phyloP scores from a whole-genome alignment of 2,329 filamentous ascomycete genomes.

The Westerdykella ornata region DNA sequence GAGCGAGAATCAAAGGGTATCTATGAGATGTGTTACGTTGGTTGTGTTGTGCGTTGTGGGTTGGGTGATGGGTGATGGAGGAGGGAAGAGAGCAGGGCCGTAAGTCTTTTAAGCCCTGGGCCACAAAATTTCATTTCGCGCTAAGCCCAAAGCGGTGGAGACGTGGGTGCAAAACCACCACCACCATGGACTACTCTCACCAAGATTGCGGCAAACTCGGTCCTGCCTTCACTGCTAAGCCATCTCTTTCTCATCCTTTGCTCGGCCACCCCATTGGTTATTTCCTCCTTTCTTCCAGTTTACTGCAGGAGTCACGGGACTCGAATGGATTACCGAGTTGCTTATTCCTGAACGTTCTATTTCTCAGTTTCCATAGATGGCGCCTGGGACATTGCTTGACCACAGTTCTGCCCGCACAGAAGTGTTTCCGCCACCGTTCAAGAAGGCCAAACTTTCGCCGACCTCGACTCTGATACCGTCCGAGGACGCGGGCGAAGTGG shows the following conservation, averaged over 20 bases:
- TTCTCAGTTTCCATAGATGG: no score
- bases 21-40: conserved; percentile 30
- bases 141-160: background rate
- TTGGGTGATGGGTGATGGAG: conserved; percentile 24
- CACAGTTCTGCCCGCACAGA: conserved; percentile 18
- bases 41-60: conserved; percentile 19
- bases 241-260: background rate
- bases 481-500: conserved; percentile 25
- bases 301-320: no score
- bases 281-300: no score
- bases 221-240: conserved; percentile 11
- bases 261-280: background rate
- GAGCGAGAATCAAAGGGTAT: conserved; percentile 41
- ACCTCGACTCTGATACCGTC: conserved; percentile 12
- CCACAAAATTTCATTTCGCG: conserved; percentile 2
- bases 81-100: conserved; percentile 18
- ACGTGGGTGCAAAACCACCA: background rate
- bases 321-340: no score
- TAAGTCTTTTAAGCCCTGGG: conserved; percentile 10
- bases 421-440: conserved; percentile 25
- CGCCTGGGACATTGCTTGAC: conserved; percentile 28
- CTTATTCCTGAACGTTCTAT: conserved; percentile 5
- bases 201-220: background rate
- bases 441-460: conserved; percentile 28
- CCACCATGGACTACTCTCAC: background rate